A percentile compares a stretch with the other conserved stretches of the same genome.
phyloP scores from a whole-genome alignment of 2,329 filamentous ascomycete species.

The Capronia epimyces region DNA sequence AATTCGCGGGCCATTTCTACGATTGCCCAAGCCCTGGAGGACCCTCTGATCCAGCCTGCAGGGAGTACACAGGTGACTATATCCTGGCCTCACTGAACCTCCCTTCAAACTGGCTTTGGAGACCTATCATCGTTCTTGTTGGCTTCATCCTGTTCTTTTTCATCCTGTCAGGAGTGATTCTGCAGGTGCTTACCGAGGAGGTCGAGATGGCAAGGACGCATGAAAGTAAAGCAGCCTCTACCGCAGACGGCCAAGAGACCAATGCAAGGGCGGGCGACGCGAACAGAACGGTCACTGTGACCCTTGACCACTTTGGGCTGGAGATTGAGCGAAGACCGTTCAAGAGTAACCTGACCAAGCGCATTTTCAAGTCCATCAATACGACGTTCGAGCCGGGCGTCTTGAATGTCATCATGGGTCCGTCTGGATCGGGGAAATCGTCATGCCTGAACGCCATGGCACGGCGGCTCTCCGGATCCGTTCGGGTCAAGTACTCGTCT shows the following conservation, averaged over 20 bases:
- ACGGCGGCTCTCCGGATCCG: constrained; percentile 56
- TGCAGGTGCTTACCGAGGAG: constrained; percentile 61
- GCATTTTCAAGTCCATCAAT: constrained; percentile 62
- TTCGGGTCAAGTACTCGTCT: constrained; percentile 57
- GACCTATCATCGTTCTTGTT: constrained; percentile 59
- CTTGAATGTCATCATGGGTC: constrained; percentile 74
- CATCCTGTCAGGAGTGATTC: constrained; percentile 53
- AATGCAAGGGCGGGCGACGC: constrained; percentile 56
- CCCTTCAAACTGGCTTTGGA: constrained; percentile 57
- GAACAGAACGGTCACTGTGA: constrained; percentile 56
- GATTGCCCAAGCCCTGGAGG: constrained; percentile 62
- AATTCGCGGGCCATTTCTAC: constrained; percentile 62
- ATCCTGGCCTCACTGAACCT: constrained; percentile 66
- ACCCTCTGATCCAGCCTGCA: constrained; percentile 59
- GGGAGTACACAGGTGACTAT: constrained; percentile 62
- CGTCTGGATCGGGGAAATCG: constrained; percentile 71
- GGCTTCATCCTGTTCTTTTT: constrained; percentile 62
- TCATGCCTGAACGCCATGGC: constrained; percentile 70
- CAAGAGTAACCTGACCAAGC: constrained; percentile 10
- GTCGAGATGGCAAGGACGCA: constrained; percentile 64
- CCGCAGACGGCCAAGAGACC: constrained; percentile 52
- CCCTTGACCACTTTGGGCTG: constrained; percentile 59
- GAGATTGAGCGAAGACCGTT: constrained; percentile 23
- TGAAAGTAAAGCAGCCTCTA: constrained; percentile 47
- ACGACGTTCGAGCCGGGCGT: constrained; percentile 62